These are phyloP conservation scores for Podospora bellae-mahoneyi DNA, from an alignment of 495 filamentous ascomycete genomes.

Conservation along the genomic window DNA sequence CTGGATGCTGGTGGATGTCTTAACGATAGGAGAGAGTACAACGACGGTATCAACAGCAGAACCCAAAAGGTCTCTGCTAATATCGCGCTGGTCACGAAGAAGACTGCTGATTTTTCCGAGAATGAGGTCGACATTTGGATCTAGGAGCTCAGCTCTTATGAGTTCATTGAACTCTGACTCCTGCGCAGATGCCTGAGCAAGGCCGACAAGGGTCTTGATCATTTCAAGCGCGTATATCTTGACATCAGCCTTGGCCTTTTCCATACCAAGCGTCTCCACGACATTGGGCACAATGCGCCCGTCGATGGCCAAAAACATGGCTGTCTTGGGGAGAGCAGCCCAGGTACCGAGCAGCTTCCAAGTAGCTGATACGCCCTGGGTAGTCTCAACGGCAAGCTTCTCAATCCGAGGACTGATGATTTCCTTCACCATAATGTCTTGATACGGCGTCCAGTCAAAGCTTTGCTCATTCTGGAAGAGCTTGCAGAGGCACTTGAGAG, in stretches of 20 bases:
- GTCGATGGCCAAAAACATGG: conserved; percentile 66
- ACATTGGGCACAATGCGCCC: conserved; percentile 61
- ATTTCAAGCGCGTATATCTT: conserved; percentile 78
- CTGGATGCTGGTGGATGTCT: conserved; percentile 62
- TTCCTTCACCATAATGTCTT: conserved; percentile 65
- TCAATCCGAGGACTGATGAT: conserved; percentile 72
- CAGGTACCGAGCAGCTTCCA: conserved; percentile 79
- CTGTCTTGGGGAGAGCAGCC: conserved; percentile 62
- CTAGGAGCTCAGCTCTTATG: conserved; percentile 61
- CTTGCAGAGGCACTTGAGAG: conserved; percentile 72
- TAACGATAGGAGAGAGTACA: conserved; percentile 67
- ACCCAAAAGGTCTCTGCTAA: conserved; percentile 67
- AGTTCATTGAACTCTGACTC: conserved; percentile 55
- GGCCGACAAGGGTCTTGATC: conserved; percentile 58
- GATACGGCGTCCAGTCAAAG: conserved; percentile 68
- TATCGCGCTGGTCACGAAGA: conserved; percentile 53
- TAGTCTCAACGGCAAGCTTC: conserved; percentile 79
- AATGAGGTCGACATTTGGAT: conserved; percentile 65
- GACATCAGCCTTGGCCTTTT: conserved; percentile 82
- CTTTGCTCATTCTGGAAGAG: conserved; percentile 66
- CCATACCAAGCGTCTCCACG: conserved; percentile 65
- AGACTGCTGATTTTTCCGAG: conserved; percentile 64
- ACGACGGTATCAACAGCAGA: conserved; percentile 75
- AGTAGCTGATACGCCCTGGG: conserved; percentile 79
- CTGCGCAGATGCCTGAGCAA: conserved; percentile 50